A percentile compares a stretch with the other conserved stretches of the same genome.
phyloP scores from a whole-genome alignment of 139 green algal genomes.

The Closterium sp. region DNA sequence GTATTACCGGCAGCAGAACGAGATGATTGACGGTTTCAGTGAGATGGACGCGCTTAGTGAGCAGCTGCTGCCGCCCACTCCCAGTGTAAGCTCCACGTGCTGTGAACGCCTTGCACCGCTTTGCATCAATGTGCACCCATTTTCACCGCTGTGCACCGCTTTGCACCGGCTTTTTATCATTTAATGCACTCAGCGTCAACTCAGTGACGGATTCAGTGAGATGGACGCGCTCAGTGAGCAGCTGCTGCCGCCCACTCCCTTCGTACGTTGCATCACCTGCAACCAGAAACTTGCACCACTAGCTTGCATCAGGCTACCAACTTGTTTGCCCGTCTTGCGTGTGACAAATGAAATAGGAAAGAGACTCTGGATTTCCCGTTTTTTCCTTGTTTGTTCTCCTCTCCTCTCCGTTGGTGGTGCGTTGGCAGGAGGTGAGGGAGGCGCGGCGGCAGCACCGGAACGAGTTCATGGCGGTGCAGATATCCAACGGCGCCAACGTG shows the following conservation, averaged over 20 bases:
- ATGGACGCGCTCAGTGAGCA: not conserved
- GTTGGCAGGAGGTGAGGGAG: not conserved
- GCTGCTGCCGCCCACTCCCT: no score
- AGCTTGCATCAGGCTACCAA: no score
- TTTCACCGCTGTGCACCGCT: no score
- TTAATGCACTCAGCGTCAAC: no score
- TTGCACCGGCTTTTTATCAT: not conserved
- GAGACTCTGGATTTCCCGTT: no score
- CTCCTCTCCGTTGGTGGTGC: no score
- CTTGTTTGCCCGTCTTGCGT: no score
- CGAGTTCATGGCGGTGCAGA: constrained; percentile 30
- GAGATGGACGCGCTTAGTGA: constrained; percentile 16
- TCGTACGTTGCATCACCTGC: no score
- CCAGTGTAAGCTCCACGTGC: not conserved
- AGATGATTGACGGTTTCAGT: constrained; percentile 39
- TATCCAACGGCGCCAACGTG: constrained; percentile 54
- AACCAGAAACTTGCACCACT: no score
- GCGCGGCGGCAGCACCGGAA: not conserved
- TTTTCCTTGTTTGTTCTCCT: not conserved
- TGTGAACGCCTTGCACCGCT: no score
- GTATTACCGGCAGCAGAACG: constrained; percentile 32
- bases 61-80: not conserved
- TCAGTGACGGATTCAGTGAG: constrained; percentile 32
- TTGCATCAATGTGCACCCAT: no score
- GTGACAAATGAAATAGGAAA: no score